A percentile compares a stretch with the other conserved stretches of the same genome.
These are phyloP conservation scores for Cystobasidium tubakii DNA, from an alignment of 768 basidiomycete species.

Conservation along the genomic window DNA sequence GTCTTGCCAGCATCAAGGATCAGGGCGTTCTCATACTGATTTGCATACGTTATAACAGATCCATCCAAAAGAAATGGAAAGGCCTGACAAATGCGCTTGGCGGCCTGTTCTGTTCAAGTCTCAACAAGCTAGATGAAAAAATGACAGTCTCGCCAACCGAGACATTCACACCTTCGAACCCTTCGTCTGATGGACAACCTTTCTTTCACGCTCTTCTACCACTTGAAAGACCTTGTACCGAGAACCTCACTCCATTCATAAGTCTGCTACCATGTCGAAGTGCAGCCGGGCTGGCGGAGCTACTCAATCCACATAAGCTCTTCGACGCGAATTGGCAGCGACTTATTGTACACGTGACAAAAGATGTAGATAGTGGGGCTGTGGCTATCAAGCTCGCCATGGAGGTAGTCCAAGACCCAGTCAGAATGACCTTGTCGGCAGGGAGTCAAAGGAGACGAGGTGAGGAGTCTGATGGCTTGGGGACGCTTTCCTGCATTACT, in stretches of 20 bases:
- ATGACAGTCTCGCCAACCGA: conserved; percentile 66
- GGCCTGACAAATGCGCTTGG: conserved; percentile 81
- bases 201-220: conserved; percentile 72
- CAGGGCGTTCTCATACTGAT: neutral
- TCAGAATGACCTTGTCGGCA: conserved; percentile 48
- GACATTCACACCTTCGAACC: conserved; percentile 51
- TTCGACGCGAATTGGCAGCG: conserved; percentile 92
- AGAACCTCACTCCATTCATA: conserved; percentile 91
- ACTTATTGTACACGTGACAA: conserved; percentile 65
- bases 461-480: neutral
- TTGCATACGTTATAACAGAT: conserved; percentile 16
- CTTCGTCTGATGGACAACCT: conserved; percentile 47
- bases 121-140: conserved; percentile 68
- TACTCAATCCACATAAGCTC: conserved; percentile 76
- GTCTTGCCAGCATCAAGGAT: neutral
- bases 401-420: conserved; percentile 73
- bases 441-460: conserved; percentile 57
- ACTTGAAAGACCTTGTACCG: conserved; percentile 88
- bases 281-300: conserved; percentile 69
- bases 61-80: conserved; percentile 64
- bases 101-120: conserved; percentile 88
- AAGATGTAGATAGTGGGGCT: conserved; percentile 42
- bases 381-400: conserved; percentile 64
- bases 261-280: conserved; percentile 91
- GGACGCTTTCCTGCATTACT: neutral